Base-by-base conservation (phyloP, 768 basidiomycete species). In the Tricholoma bakamatsutake region DNA sequence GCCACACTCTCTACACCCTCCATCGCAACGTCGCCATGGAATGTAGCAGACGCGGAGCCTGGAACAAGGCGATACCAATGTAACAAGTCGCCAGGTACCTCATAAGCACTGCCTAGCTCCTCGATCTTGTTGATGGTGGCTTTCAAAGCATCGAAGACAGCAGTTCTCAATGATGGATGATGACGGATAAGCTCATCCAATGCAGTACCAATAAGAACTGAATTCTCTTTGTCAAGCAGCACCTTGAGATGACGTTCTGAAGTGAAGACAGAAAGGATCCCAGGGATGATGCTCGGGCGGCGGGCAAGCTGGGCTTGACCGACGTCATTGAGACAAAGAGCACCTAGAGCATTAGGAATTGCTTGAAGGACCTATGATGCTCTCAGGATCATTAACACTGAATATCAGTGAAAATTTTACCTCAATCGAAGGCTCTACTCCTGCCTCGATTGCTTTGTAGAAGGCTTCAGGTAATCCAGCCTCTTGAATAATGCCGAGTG, bases 141-240 rank as follows among this genome's bases (percentile, higher is more conserved):
- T 56, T 84, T 85, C 57, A 95, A 71, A 1, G 90, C 82, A 12
- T 88, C 83, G 59, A 96, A 90, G 13, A 98, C 85, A 21, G 86
- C 70, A 1, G 79, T 68, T 67, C 93, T 96, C 47, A 99, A 76
- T 1, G 81, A 77, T 3, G 97, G 97, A 69, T 99, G 97, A 65
- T 99, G 97, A 5, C 97, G 84, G 57, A 96, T 87, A 56, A 99
- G 85, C 66, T 99, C 97, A 63, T 99, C 97, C 21, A 98, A 81
- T 21, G 90, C 83, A 4, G 87, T 87, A 4, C 97, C 97, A 54
- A 98, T 84, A 52, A 92, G 73, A 18, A 89, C 85, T 3, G 92
- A 88, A 62, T 94, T 93, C 67, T 98, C 97, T 66, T 94, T 93
- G 64, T 98, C 97, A 48, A 88, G 83, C 15, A 97, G 76, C 27